Conservation (phyloP, 768 basidiomycete genomes). For the Trichaptum fuscoviolaceum region DNA sequence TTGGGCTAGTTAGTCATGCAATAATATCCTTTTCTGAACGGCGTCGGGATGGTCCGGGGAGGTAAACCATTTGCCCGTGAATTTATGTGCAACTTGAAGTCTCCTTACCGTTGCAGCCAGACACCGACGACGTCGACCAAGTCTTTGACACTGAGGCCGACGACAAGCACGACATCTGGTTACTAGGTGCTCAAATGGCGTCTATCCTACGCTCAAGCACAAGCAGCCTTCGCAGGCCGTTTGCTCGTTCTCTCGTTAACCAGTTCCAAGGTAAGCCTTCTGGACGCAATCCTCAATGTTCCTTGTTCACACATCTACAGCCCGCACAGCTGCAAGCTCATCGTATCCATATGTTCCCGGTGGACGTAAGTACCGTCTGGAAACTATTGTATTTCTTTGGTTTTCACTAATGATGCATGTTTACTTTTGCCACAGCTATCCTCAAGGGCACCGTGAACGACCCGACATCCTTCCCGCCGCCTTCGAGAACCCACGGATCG, state of each 20-base stretch:
- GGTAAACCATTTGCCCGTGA: background rate
- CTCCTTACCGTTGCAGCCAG: background rate
- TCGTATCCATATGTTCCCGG: slow-evolving; percentile 53
- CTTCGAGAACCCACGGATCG: slow-evolving; percentile 79
- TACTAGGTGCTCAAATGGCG: background rate
- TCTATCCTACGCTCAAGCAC: background rate
- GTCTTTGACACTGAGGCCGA: background rate
- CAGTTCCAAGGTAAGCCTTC: background rate
- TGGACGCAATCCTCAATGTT: background rate
- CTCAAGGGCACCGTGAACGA: slow-evolving; percentile 94
- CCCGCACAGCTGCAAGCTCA: background rate
- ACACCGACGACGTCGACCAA: background rate
- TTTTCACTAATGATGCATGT: background rate
- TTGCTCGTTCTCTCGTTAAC: background rate
- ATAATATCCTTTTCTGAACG: background rate
- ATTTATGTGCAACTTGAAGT: background rate
- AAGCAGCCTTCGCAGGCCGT: background rate
- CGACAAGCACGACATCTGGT: background rate
- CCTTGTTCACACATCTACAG: background rate
- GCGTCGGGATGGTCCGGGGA: background rate
- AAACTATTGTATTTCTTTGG: background rate
- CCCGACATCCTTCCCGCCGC: slow-evolving; percentile 81
- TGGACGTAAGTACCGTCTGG: slow-evolving; percentile 48
- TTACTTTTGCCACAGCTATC: slow-evolving; percentile 49
- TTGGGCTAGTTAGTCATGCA: background rate